These are phyloP conservation scores for Umbelopsis sp. DNA, from an alignment of 192 early-diverging fungal genomes.

Conservation along the genomic window DNA sequence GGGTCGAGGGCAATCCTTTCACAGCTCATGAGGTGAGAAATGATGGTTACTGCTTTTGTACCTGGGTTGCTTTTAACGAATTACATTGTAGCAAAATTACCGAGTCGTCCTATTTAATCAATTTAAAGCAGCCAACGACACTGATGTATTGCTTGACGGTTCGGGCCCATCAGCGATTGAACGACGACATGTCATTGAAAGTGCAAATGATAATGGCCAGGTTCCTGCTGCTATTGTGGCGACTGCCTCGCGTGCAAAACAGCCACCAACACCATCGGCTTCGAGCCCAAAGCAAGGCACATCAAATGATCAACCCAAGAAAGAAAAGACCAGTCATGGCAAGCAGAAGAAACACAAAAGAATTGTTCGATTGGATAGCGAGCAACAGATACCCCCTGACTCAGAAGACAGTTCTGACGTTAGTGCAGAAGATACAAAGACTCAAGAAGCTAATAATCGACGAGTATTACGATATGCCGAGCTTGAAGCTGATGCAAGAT, in stretches of 20 bases:
- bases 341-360: slow-evolving; percentile 35
- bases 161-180: slow-evolving; percentile 51
- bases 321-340: not conserved
- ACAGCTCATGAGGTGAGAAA: slow-evolving; percentile 44
- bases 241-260: not conserved
- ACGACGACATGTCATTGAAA: slow-evolving; percentile 31
- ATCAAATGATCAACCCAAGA: slow-evolving; percentile 4
- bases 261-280: slow-evolving; percentile 12
- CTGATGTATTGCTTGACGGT: slow-evolving; percentile 54
- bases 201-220: not conserved
- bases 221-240: slow-evolving; percentile 6
- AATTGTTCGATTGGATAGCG: slow-evolving; percentile 29
- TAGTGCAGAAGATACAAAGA: slow-evolving; percentile 12
- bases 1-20: slow-evolving; percentile 60
- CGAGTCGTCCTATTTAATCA: slow-evolving; percentile 52
- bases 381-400: slow-evolving; percentile 16
- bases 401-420: slow-evolving; percentile 16
- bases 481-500: slow-evolving; percentile 5
- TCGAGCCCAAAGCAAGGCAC: not conserved
- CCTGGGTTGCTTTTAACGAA: not conserved
- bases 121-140: slow-evolving; percentile 46
- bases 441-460: slow-evolving; percentile 6
- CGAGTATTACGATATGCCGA: slow-evolving; percentile 15
- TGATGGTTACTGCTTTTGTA: not conserved
- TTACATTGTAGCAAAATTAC: slow-evolving; percentile 42